phyloP scores from a whole-genome alignment of 495 filamentous ascomycete species.

The Trichoderma asperelloides region DNA sequence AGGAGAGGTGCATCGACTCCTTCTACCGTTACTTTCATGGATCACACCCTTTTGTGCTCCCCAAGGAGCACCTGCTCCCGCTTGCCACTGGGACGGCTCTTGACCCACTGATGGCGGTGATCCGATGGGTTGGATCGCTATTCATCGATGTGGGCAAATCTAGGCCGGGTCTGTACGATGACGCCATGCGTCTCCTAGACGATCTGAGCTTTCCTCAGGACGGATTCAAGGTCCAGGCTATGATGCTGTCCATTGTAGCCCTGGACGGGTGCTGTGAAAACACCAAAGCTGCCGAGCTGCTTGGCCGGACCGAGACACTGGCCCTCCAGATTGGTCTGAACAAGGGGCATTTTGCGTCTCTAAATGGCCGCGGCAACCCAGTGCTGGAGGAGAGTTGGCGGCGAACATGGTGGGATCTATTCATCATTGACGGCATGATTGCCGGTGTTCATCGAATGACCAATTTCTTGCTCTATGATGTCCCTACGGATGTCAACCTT shows the following conservation, averaged over 20 bases:
- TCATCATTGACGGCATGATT: slow-evolving; percentile 64
- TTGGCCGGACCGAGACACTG: slow-evolving; percentile 56
- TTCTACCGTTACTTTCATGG: slow-evolving; percentile 59
- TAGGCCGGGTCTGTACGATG: slow-evolving; percentile 45
- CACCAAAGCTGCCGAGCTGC: slow-evolving; percentile 53
- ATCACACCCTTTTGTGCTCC: slow-evolving; percentile 58
- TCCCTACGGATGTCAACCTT: slow-evolving; percentile 51
- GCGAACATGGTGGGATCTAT: slow-evolving; percentile 89
- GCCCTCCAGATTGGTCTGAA: slow-evolving; percentile 72
- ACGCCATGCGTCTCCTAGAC: slow-evolving; percentile 47
- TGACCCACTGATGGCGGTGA: slow-evolving; percentile 44
- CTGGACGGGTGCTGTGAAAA: slow-evolving; percentile 68
- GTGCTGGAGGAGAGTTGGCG: slow-evolving; percentile 64
- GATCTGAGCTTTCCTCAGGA: slow-evolving; percentile 42
- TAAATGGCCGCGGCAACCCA: slow-evolving; percentile 37
- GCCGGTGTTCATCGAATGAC: slow-evolving; percentile 48
- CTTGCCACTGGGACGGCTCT: slow-evolving; percentile 21
- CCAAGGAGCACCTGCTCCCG: slow-evolving; percentile 35
- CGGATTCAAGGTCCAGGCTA: slow-evolving; percentile 65
- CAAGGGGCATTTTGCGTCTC: slow-evolving; percentile 40
- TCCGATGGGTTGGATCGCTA: slow-evolving; percentile 61
- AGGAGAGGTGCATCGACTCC: slow-evolving; percentile 44
- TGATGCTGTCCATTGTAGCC: slow-evolving; percentile 67
- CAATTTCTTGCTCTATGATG: slow-evolving; percentile 47
- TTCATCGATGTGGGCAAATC: slow-evolving; percentile 44